Conservation (phyloP, 2,329 filamentous ascomycete species). For the Drechslerella stenobrocha region DNA sequence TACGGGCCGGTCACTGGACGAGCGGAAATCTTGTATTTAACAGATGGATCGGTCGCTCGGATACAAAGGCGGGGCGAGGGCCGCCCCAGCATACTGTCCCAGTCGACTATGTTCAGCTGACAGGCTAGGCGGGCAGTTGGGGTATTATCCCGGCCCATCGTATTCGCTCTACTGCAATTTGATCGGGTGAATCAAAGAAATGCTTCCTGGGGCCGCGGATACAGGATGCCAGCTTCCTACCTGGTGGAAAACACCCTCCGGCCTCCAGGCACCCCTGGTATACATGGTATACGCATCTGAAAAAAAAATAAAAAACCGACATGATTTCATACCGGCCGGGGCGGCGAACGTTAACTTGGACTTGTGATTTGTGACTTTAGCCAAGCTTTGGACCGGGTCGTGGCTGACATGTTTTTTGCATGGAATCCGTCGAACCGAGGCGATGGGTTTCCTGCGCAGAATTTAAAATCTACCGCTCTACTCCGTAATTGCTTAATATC, state of each 20-base stretch:
- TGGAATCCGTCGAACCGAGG: conserved; percentile 19
- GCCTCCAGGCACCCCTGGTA: conserved; percentile 38
- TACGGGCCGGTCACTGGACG: conserved; percentile 12
- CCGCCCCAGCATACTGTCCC: conserved; percentile 25
- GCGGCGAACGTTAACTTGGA: conserved; percentile 1
- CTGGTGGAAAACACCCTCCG: conserved; percentile 24
- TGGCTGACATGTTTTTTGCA: conserved; percentile 16
- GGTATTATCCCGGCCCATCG: conserved; percentile 24
- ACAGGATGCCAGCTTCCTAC: conserved; percentile 24
- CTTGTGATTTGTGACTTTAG: conserved; percentile 29
- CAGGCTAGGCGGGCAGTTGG: conserved; percentile 45
- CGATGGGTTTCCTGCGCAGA: not conserved
- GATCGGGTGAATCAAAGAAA: conserved; percentile 46
- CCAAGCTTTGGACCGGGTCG: conserved; percentile 6
- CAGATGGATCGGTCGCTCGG: conserved; percentile 33
- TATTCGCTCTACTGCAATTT: conserved; percentile 38
- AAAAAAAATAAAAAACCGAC: no score
- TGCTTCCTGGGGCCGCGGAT: conserved; percentile 33
- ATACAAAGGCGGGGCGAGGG: conserved; percentile 37
- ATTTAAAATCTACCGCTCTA: no score
- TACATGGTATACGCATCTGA: no score
- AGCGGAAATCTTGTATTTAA: conserved; percentile 27
- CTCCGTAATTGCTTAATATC: no score
- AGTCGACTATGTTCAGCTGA: conserved; percentile 47
- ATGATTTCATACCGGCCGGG: no score